phyloP scores from a whole-genome alignment of 2,329 filamentous ascomycete species.

The Incumbomyces delicatus region DNA sequence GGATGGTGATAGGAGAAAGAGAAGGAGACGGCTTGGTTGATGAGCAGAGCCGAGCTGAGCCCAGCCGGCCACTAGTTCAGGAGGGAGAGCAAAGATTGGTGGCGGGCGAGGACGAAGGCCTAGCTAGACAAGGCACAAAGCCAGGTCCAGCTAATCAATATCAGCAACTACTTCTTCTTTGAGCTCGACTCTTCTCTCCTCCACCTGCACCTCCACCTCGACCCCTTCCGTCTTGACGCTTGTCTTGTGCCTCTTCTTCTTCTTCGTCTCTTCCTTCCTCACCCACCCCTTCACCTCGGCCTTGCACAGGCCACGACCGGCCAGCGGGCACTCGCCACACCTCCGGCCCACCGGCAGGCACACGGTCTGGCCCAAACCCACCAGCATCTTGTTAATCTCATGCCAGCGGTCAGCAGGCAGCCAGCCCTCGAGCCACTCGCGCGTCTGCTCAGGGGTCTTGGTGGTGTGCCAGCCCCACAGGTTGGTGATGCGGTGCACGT shows the following conservation, averaged over 20 bases:
- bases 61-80: too few relatives aligned
- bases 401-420: conserved; percentile 77
- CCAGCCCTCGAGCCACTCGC: conserved; percentile 67
- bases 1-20: too few relatives aligned
- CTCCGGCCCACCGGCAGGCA: conserved; percentile 69
- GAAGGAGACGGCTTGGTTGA: too few relatives aligned
- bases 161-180: conserved; percentile 5
- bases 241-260: conserved; percentile 22
- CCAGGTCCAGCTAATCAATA: too few relatives aligned
- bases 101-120: too few relatives aligned
- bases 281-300: conserved; percentile 56
- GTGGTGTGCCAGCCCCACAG: conserved; percentile 87
- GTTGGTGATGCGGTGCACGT: conserved; percentile 91
- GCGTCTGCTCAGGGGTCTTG: conserved; percentile 71
- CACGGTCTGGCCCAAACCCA: conserved; percentile 78
- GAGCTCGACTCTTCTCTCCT: conserved; percentile 13
- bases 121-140: too few relatives aligned
- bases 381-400: conserved; percentile 82
- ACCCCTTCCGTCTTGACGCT: conserved; percentile 18
- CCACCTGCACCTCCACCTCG: conserved; percentile 24
- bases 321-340: conserved; percentile 80
- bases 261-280: conserved; percentile 28
- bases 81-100: too few relatives aligned
- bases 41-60: too few relatives aligned
- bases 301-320: conserved; percentile 64